phyloP scores from a whole-genome alignment of 164 flowering plant species.

The Nelumbo lutea region DNA sequence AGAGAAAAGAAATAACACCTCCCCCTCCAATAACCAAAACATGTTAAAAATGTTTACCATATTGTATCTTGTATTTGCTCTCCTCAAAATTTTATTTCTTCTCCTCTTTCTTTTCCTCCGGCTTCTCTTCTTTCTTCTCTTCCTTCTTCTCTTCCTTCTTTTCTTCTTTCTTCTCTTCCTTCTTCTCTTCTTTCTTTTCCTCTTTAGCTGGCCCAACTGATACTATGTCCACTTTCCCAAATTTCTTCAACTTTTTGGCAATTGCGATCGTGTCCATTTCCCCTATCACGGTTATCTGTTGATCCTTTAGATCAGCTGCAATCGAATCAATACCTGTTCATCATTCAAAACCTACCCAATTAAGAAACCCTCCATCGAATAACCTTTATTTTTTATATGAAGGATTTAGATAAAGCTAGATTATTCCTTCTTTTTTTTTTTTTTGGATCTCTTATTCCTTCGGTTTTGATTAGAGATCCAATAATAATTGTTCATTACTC shows the following conservation, averaged over 20 bases:
- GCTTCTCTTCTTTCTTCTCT: constrained; percentile 15
- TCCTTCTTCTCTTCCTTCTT: constrained; percentile 42
- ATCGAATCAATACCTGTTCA: constrained; percentile 84
- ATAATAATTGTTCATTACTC: too few species aligned
- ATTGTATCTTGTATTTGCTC: too few species aligned
- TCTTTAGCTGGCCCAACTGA: constrained; percentile 96
- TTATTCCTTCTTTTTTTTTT: not conserved
- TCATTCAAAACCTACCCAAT: not conserved
- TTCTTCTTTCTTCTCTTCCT: constrained; percentile 41
- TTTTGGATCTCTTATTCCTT: too few species aligned
- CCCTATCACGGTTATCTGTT: constrained; percentile 76
- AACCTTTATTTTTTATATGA: not conserved
- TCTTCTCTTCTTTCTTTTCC: constrained; percentile 82
- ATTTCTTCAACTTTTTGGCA: constrained; percentile 72
- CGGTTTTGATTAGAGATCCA: too few species aligned
- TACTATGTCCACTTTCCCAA: constrained; percentile 66
- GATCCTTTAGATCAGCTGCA: constrained; percentile 79
- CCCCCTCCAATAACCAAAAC: too few species aligned
- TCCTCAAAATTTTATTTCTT: too few species aligned
- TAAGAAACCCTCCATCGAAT: not conserved
- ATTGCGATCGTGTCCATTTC: constrained; percentile 74
- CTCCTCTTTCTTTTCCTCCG: constrained; percentile 2
- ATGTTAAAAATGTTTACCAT: too few species aligned
- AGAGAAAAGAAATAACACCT: too few species aligned
- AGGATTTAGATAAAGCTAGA: not conserved